A percentile compares a stretch with the other conserved stretches of the same genome.
Conservation (phyloP, 805 yeast species). For the Ogataea neopini region DNA sequence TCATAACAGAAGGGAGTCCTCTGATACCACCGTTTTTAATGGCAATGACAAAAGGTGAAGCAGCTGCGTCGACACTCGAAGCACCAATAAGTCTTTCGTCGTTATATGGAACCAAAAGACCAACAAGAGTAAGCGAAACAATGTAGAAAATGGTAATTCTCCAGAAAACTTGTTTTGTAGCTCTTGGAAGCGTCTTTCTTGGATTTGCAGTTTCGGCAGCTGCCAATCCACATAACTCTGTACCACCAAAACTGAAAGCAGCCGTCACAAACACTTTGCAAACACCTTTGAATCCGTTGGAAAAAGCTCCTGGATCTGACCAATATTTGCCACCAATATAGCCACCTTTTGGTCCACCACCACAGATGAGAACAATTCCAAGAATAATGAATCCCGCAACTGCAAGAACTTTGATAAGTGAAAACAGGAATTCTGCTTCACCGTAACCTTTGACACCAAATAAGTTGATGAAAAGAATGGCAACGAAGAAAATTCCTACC, state of each 20-base stretch:
- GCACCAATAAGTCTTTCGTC: slow-evolving; percentile 48
- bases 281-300: slow-evolving; percentile 53
- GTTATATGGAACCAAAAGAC: slow-evolving; percentile 58
- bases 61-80: slow-evolving; percentile 47
- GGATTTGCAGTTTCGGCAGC: slow-evolving; percentile 62
- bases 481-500: slow-evolving; percentile 50
- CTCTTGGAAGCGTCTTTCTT: slow-evolving; percentile 56
- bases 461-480: slow-evolving; percentile 49
- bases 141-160: slow-evolving; percentile 57
- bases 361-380: slow-evolving; percentile 50
- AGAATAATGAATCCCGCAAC: slow-evolving; percentile 56
- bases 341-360: slow-evolving; percentile 59
- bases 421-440: slow-evolving; percentile 59
- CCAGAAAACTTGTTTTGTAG: slow-evolving; percentile 62
- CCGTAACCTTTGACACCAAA: slow-evolving; percentile 64
- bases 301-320: slow-evolving; percentile 58
- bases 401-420: slow-evolving; percentile 51
- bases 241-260: slow-evolving; percentile 61
- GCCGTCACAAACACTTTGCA: slow-evolving; percentile 60
- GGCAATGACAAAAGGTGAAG: slow-evolving; percentile 77
- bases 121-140: slow-evolving; percentile 49
- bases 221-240: slow-evolving; percentile 60
- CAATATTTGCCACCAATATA: slow-evolving; percentile 59
- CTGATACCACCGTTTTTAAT: slow-evolving; percentile 53
- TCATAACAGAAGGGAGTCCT: slow-evolving; percentile 62